Evolutionary conservation across 345 rosid genomes (phyloP).

Genomic region (Dipteronia sinensis): DNA sequence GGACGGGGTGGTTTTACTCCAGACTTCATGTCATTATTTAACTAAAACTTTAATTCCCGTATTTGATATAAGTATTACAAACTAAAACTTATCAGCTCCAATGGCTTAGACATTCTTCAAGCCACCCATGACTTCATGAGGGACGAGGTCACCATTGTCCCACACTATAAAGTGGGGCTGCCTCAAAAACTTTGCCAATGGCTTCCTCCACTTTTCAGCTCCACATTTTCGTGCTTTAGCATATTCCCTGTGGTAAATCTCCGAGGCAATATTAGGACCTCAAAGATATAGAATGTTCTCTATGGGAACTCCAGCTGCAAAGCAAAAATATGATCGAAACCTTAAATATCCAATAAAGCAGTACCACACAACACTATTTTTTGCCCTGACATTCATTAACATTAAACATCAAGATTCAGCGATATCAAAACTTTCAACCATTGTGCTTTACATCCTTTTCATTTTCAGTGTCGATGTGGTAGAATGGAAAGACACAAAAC

Average conservation of each 20-base stretch:
- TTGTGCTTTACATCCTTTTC: not conserved
- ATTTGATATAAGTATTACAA: not conserved
- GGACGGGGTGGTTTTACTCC: not conserved
- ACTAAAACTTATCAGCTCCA: slow-evolving; percentile 78
- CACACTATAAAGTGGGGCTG: slow-evolving; percentile 93
- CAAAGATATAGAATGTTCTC: slow-evolving; percentile 93
- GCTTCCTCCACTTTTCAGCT: slow-evolving; percentile 91
- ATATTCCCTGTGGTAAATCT: slow-evolving; percentile 88
- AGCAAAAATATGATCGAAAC: not conserved
- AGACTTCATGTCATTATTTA: not conserved
- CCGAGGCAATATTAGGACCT: slow-evolving; percentile 97
- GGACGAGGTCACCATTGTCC: slow-evolving; percentile 95
- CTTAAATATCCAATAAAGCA: not conserved
- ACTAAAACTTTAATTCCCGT: not conserved
- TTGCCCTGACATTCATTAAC: not conserved
- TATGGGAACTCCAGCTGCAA: slow-evolving; percentile 72
- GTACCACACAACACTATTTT: not conserved
- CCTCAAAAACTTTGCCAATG: slow-evolving; percentile 81
- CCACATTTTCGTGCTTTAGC: slow-evolving; percentile 99
- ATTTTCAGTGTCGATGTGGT: not conserved
- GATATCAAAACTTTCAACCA: not conserved
- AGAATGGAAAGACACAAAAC: not conserved
- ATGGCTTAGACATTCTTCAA: slow-evolving; percentile 98
- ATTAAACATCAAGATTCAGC: not conserved
- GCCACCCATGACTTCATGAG: slow-evolving; percentile 99